phyloP scores from a whole-genome alignment of 116 monocot genomes.

The Cymodocea nodosa region DNA sequence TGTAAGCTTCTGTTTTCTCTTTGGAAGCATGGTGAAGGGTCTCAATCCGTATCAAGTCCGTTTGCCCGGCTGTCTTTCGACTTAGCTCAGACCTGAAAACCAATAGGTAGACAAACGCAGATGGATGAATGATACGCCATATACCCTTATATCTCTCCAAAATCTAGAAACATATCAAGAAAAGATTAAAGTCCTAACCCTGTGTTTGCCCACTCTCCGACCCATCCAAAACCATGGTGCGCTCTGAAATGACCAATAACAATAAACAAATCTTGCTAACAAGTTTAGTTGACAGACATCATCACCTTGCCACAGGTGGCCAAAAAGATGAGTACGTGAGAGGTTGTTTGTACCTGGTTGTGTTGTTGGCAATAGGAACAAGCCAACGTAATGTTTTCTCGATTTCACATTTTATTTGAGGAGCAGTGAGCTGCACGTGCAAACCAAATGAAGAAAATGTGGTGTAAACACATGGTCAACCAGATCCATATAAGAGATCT shows the following conservation, averaged over 20 bases:
- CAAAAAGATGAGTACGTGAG: background rate
- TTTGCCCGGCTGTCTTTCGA: conserved; percentile 33
- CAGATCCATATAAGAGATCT: too few relatives aligned
- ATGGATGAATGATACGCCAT: background rate
- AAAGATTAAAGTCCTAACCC: conserved; percentile 30
- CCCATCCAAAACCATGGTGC: conserved; percentile 99
- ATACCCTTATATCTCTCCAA: too few relatives aligned
- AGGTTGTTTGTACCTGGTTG: conserved; percentile 56
- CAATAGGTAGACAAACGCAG: background rate
- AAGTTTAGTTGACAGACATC: background rate
- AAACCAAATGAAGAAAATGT: too few relatives aligned
- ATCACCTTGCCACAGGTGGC: too few relatives aligned
- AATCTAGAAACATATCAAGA: background rate
- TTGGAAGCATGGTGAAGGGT: conserved; percentile 91
- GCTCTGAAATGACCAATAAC: conserved; percentile 29
- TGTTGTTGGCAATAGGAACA: conserved; percentile 87
- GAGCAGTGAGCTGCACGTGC: conserved; percentile 41
- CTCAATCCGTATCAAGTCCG: conserved; percentile 61
- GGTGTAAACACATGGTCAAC: too few relatives aligned
- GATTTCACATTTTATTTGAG: conserved; percentile 90
- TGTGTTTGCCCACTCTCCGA: conserved; percentile 96
- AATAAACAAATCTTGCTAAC: background rate
- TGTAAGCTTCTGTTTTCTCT: conserved; percentile 68
- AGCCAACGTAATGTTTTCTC: conserved; percentile 95
- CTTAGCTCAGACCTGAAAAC: conserved; percentile 52